Percentiles rank a stretch among this genome's conserved stretches.
phyloP scores from a whole-genome alignment of 2,329 filamentous ascomycete species.

The Calonectria fujianensis region DNA sequence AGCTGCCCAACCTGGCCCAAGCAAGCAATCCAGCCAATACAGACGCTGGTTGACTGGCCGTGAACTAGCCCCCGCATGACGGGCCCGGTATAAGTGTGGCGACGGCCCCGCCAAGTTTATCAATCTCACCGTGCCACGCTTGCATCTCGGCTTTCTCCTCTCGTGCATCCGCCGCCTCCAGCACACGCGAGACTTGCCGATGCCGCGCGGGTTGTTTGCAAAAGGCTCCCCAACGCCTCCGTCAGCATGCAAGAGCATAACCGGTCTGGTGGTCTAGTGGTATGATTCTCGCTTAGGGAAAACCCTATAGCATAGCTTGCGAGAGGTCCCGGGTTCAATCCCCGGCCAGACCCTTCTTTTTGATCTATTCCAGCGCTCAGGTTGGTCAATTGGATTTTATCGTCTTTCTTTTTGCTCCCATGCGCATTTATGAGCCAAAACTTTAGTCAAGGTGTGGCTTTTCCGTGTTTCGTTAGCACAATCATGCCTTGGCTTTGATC shows the following conservation, averaged over 20 bases:
- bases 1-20: not conserved
- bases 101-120: not conserved
- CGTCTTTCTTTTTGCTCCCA: not conserved
- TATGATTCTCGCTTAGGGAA: slow-evolving; percentile 83
- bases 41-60: not conserved
- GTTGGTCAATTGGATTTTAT: not conserved
- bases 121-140: not conserved
- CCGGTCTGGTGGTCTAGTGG: slow-evolving; percentile 77
- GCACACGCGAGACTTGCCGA: not conserved
- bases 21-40: not conserved
- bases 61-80: not conserved
- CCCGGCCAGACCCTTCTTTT: slow-evolving; percentile 63
- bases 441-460: not conserved
- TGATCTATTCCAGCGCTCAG: not conserved
- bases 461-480: not conserved
- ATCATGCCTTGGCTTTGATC: not conserved
- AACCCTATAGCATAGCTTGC: slow-evolving; percentile 62
- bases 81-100: not conserved
- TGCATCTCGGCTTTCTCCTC: not conserved
- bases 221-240: not conserved
- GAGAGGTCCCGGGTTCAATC: slow-evolving; percentile 69
- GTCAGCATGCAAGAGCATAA: not conserved
- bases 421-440: not conserved
- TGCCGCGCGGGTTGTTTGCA: not conserved
- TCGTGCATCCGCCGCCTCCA: not conserved